These are phyloP conservation scores for Trichosanthes cucumerina DNA, from an alignment of 306 rosid species.

Conservation along the genomic window DNA sequence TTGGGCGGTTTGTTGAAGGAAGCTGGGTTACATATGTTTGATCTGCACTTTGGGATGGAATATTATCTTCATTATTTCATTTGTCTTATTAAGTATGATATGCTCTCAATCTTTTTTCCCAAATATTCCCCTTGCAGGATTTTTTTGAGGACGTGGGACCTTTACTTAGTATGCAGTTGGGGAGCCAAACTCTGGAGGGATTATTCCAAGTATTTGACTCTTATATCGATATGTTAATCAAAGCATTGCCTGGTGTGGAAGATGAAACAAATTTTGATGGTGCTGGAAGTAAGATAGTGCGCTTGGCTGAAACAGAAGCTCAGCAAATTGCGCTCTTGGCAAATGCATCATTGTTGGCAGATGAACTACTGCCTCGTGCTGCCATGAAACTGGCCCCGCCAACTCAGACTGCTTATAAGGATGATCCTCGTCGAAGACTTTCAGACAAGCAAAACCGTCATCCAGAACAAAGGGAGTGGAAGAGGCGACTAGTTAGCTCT, in stretches of 20 bases:
- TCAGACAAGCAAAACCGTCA: slow-evolving; percentile 90
- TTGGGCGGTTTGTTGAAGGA: not conserved
- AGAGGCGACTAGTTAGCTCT: slow-evolving; percentile 70
- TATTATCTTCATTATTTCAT: not conserved
- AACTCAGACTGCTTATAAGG: slow-evolving; percentile 47
- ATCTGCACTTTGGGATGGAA: not conserved
- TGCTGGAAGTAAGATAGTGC: slow-evolving; percentile 71
- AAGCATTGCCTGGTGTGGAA: slow-evolving; percentile 91
- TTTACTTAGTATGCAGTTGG: slow-evolving; percentile 95
- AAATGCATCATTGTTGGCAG: slow-evolving; percentile 87
- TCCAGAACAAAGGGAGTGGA: slow-evolving; percentile 99
- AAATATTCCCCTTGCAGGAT: slow-evolving; percentile 50
- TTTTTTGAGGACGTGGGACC: slow-evolving; percentile 99
- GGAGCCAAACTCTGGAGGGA: slow-evolving; percentile 93
- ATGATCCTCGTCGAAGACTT: slow-evolving; percentile 59
- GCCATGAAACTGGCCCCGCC: slow-evolving; percentile 86
- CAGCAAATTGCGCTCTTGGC: slow-evolving; percentile 99
- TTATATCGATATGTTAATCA: slow-evolving; percentile 64
- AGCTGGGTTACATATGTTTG: not conserved
- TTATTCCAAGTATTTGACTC: slow-evolving; percentile 82
- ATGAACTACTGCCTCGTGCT: slow-evolving; percentile 93
- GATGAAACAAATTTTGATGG: slow-evolving; percentile 82
- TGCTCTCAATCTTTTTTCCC: slow-evolving; percentile 8
- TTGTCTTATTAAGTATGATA: slow-evolving; percentile 9
- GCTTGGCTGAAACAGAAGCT: slow-evolving; percentile 83